Evolutionary conservation across 1,284 basidiomycete species (phyloP), one percentile per base, ranked within the genome.

Genomic region (Ustilago curta): DNA sequence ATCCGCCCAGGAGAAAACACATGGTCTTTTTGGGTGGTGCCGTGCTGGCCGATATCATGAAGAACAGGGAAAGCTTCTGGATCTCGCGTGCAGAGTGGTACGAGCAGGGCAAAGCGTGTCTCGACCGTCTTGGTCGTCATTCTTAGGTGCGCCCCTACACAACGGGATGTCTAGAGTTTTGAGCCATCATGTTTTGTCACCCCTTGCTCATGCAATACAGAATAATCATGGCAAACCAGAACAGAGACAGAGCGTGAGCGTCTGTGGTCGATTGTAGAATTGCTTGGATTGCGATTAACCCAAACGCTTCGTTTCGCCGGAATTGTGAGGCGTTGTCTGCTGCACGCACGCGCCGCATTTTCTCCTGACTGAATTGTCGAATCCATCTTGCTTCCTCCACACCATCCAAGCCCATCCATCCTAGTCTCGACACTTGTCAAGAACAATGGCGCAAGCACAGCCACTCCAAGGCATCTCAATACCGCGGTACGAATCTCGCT

Each of bases 1-100:
- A 99, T 86, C 95, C 96, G 19, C 96, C 96, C 29, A 91, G 95
- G 82, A 90, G 97, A 85, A 98, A 98, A 87, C 95, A 98, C 74
- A 97, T 97, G 95, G 96, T 98, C 56, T 99, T 98, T 91, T 89
- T 99, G 12, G 96, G 97, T 40, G 96, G 96, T 58, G 96, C 85
- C 2, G 85, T 86, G 12, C 64, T 86, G 23, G 95, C 95, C 5
- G 95, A 99, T 86, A 98, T 99, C 86, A 98, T 99, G 96, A 97
- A 97, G 88, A 89, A 88, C 83, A 89, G 94, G 42, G 90, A 94
- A 82, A 92, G 93, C 82, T 98, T 98, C 88, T 98, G 96, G 85
- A 78, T 83, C 57, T 80, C 77, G 54, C 68, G 83, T 42, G 67
- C 72, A 37, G 83, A 83, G 61, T 84, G 83, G 83, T 84, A 83